Evolutionary conservation across 305 asterid genomes (phyloP), one percentile per base, ranked within the genome.

Genomic region (Fraxinus latifolia): DNA sequence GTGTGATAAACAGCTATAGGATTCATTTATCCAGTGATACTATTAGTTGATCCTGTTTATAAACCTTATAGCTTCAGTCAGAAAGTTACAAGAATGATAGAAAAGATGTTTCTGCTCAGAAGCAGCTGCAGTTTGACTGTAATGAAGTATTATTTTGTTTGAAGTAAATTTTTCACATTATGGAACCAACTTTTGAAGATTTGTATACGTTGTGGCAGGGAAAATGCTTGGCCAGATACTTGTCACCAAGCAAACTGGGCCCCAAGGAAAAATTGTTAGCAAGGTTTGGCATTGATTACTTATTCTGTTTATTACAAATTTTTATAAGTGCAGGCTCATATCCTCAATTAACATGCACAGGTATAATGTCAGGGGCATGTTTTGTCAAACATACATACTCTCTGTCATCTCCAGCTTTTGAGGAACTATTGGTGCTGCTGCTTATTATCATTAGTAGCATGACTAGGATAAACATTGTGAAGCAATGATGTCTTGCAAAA

Each of bases 241-340:
- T 88, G 98, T 96, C 79, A 96, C 99, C 5, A 94, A 96, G 84
- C 99, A 96, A 91, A 89, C 96, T 75, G 99, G 99, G 74, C 89
- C 98, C 76, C 95, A 94, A 85, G 99, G 99, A 83, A 94, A 91
- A 88, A 78, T 94, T 87, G 99, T 96, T 91, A 94, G 99, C 98
- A 96, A 94, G 98, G 99, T 96, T 79, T 78, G 89, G 47, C 79
- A 65, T 60, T 7, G 68, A 32, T 71, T 80, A 23, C 77, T 62
- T 37, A 23, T 77, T 73, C 58, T 79, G 55, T 21, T 62, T 15
- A 70, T 60, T 60, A 50, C 77, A 37, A 68, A 70, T 65, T n/a
- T n/a, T 11, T 15, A 72, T 27, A 17, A 37, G n/a, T 77, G 70
- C 76, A 33, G 55, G 74, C 68, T 70, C 37, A 71, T 47, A 42